Evolutionary conservation across 2,329 filamentous ascomycete species (phyloP).

Genomic region (Alternaria ventricosa): DNA sequence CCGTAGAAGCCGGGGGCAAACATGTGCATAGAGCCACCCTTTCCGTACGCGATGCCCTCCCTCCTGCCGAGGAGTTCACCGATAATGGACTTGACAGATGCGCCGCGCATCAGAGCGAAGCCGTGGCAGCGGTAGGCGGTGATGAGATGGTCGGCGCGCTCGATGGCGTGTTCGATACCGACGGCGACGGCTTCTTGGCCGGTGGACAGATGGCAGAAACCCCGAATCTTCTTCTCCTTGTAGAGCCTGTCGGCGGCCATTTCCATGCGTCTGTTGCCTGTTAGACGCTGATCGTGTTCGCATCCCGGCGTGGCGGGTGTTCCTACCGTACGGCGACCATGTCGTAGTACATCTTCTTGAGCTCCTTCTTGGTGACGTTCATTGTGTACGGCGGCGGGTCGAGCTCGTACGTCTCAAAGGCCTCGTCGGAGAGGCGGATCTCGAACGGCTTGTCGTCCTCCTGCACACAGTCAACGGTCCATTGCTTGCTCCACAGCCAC

Average conservation of each 20-base stretch:
- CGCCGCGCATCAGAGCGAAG: conserved; percentile 96
- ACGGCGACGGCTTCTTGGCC: conserved; percentile 97
- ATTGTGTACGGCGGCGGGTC: conserved; percentile 94
- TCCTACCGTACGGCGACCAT: conserved; percentile 92
- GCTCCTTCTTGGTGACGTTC: conserved; percentile 93
- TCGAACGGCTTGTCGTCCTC: conserved; percentile 93
- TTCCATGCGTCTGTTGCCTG: conserved; percentile 84
- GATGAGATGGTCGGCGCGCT: conserved; percentile 90
- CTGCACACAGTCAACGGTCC: conserved; percentile 56
- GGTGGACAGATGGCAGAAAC: conserved; percentile 98
- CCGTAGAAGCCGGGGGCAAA: conserved; percentile 98
- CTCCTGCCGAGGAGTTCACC: conserved; percentile 72
- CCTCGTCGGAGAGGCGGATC: conserved; percentile 93
- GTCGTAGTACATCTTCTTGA: conserved; percentile 99
- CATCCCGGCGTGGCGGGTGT: not conserved
- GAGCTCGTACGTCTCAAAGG: conserved; percentile 99
- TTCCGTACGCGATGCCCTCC: conserved; percentile 97
- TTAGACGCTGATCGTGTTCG: conserved; percentile 16
- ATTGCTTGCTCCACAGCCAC: not conserved
- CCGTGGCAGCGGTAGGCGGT: conserved; percentile 99
- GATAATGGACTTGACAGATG: conserved; percentile 57
- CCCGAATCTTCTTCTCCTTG: conserved; percentile 99
- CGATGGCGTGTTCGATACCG: conserved; percentile 95
- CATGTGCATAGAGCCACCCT: conserved; percentile 99
- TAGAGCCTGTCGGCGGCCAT: conserved; percentile 98